phyloP scores from a whole-genome alignment of 148 eudicot species.

The Nepenthes gracilis region DNA sequence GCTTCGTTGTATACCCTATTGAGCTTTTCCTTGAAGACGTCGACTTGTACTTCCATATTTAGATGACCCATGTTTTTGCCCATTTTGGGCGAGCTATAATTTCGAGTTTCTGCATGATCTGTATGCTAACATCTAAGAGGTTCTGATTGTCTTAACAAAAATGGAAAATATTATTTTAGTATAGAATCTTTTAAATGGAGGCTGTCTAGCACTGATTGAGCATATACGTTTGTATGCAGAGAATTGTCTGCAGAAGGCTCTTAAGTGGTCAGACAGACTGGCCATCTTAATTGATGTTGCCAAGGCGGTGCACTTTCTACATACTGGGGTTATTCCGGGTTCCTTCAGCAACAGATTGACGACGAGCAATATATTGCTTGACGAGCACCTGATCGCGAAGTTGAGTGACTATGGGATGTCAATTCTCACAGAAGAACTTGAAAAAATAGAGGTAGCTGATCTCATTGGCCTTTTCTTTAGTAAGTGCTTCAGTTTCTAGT shows the following conservation, averaged over 20 bases:
- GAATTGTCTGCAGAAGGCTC: constrained; percentile 25
- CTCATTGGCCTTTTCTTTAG: background rate
- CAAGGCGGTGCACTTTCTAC: constrained; percentile 63
- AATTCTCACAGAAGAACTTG: constrained; percentile 38
- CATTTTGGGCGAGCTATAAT: no score
- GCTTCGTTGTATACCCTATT: background rate
- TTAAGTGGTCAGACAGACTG: constrained; percentile 62
- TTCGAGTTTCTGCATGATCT: background rate
- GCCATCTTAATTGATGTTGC: constrained; percentile 55
- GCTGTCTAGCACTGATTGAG: no score
- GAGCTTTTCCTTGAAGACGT: no score
- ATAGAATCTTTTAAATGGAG: no score
- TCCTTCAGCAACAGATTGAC: constrained; percentile 38
- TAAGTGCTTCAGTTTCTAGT: no score
- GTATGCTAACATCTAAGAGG: background rate
- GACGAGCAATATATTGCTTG: constrained; percentile 50
- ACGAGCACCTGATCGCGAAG: constrained; percentile 59
- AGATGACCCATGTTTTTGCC: no score
- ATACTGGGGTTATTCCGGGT: constrained; percentile 45
- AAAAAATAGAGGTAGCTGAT: constrained; percentile 30
- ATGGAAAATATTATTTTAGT: no score
- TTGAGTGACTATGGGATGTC: constrained; percentile 68
- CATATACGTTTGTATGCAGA: constrained; percentile 17
- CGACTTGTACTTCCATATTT: no score
- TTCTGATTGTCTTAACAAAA: no score